A percentile compares a stretch with the other conserved stretches of the same genome.
Evolutionary conservation across 2,329 filamentous ascomycete species (phyloP).

Genomic region (Talaromyces funiculosus): DNA sequence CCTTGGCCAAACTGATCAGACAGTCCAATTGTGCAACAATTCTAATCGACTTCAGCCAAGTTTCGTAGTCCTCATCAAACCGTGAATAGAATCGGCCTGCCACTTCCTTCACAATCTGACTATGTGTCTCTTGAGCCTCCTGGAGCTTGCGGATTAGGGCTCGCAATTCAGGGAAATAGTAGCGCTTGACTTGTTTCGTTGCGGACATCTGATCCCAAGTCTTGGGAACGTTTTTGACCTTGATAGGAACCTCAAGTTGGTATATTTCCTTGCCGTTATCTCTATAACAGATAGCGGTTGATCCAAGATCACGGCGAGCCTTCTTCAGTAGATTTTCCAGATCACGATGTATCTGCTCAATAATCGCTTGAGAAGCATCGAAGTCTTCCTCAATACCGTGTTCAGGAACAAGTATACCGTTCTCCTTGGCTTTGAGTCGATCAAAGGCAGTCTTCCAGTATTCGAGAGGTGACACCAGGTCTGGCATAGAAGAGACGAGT

Average conservation of each 20-base stretch:
- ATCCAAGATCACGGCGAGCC: constrained; percentile 68
- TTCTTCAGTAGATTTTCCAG: constrained; percentile 66
- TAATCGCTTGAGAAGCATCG: constrained; percentile 71
- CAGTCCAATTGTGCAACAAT: constrained; percentile 92
- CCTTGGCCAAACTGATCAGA: constrained; percentile 84
- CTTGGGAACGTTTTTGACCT: constrained; percentile 74
- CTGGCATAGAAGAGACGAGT: constrained; percentile 77
- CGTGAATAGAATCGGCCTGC: constrained; percentile 74
- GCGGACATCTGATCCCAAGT: constrained; percentile 96
- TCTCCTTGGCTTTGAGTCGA: constrained; percentile 67
- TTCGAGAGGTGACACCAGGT: constrained; percentile 65
- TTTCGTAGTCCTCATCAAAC: constrained; percentile 80
- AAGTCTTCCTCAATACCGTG: constrained; percentile 87
- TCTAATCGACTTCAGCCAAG: constrained; percentile 84
- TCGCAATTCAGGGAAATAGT: constrained; percentile 82
- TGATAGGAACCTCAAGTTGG: constrained; percentile 82
- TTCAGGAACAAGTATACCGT: constrained; percentile 78
- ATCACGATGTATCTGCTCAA: constrained; percentile 68
- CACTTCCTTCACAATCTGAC: constrained; percentile 83
- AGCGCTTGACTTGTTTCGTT: constrained; percentile 82
- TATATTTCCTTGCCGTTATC: constrained; percentile 97
- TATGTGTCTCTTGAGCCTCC: constrained; percentile 89
- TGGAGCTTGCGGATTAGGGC: constrained; percentile 79
- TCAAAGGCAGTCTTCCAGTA: constrained; percentile 94
- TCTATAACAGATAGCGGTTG: constrained; percentile 65